phyloP scores from a whole-genome alignment of 2,329 filamentous ascomycete genomes.

The Stemphylium vesicarium region DNA sequence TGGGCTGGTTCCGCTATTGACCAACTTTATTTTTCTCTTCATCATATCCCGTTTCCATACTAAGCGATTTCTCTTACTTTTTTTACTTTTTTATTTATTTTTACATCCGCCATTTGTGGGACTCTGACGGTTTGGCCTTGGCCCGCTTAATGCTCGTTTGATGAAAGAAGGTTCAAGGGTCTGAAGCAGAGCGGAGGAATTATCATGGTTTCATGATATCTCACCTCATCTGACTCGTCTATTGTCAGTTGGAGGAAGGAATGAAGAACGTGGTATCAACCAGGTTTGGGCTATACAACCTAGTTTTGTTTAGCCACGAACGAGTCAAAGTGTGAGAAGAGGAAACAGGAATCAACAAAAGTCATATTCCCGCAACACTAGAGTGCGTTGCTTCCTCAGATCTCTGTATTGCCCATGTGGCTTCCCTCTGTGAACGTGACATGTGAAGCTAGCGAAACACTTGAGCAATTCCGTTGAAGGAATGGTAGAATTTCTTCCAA shows the following conservation, averaged over 20 bases:
- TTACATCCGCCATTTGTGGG: background rate
- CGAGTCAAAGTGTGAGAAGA: background rate
- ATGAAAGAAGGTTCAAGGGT: background rate
- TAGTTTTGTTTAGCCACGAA: background rate
- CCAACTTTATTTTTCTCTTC: background rate
- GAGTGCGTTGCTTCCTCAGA: background rate
- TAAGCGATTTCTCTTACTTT: slow-evolving; percentile 1
- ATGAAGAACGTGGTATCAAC: background rate
- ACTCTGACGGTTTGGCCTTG: background rate
- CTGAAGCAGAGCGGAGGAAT: background rate
- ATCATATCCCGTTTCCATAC: background rate
- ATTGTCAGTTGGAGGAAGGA: too few species aligned
- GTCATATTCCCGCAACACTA: slow-evolving; percentile 4
- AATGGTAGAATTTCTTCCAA: background rate
- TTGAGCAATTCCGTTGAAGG: too few species aligned
- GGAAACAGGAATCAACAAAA: slow-evolving; percentile 10
- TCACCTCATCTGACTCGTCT: background rate
- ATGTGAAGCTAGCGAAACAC: too few species aligned
- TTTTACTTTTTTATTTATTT: too few species aligned
- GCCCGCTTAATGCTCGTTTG: slow-evolving; percentile 3
- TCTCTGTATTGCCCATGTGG: background rate
- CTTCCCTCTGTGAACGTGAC: background rate
- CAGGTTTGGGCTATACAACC: background rate
- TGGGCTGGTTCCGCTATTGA: slow-evolving; percentile 8
- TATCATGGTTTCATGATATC: background rate